Percentiles rank a stretch among this genome's conserved stretches.
phyloP scores from a whole-genome alignment of 176 grass and related monocot species.

The Typha latifolia region DNA sequence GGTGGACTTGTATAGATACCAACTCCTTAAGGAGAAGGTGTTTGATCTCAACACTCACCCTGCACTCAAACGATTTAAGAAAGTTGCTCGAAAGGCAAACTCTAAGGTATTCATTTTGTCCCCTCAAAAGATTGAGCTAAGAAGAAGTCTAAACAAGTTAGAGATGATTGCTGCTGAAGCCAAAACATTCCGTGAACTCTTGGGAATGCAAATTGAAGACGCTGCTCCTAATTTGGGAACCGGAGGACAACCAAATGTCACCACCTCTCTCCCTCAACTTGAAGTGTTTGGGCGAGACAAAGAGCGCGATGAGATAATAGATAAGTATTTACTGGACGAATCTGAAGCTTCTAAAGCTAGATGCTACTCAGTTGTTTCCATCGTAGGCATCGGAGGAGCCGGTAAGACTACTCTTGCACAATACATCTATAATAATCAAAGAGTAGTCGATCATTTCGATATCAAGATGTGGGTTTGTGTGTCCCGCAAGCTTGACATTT shows the following conservation, averaged over 20 bases:
- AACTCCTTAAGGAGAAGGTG: not conserved
- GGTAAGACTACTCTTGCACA: constrained; percentile 9
- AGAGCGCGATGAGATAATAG: not conserved
- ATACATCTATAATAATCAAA: not conserved
- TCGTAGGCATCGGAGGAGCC: constrained; percentile 1
- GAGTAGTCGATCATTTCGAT: not conserved
- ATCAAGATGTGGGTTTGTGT: constrained; percentile 3
- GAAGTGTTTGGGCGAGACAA: constrained; percentile 12
- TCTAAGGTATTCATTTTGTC: too few relatives aligned
- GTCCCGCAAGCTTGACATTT: not conserved
- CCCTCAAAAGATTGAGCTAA: not conserved
- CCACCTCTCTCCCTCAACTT: not conserved
- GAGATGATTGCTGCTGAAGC: not conserved
- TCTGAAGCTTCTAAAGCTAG: not conserved
- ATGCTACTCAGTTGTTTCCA: constrained; percentile 9
- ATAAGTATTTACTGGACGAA: not conserved
- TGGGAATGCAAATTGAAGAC: not conserved
- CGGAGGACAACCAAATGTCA: constrained; percentile 1
- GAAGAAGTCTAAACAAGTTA: not conserved
- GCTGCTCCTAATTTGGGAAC: too few relatives aligned
- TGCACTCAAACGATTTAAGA: not conserved
- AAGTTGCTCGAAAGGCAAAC: not conserved
- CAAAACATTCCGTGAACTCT: not conserved
- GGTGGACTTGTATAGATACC: not conserved
- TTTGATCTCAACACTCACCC: not conserved